Evolutionary conservation across 768 basidiomycete genomes (phyloP), one percentile per base, ranked within the genome.

Genomic region (Mycena olivaceomarginata): DNA sequence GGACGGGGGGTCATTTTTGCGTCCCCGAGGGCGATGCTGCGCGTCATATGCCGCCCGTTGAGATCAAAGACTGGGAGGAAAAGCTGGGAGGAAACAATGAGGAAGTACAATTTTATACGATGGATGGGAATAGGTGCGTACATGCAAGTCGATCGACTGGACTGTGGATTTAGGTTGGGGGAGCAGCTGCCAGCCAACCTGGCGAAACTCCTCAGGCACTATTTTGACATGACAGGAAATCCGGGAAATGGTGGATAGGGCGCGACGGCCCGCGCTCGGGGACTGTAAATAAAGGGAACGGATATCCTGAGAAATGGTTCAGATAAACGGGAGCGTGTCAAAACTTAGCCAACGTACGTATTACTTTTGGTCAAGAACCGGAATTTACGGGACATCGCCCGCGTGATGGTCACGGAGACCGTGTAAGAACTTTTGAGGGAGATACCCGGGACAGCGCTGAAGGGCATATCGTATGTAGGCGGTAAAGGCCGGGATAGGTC

Each of bases 161-260:
- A 89, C 67, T 12, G 79, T 75, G 2, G 87, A 85, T 8, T 80
- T 79, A 22, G 81, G 76, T 20, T 87, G n/a, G 85, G 39, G 86
- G 85, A 87, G 83, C 79, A 94, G 81, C n/a, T 82, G 82, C 40
- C 88, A 87, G 15, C 86, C 83, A 9, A 80, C 88, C 82, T 90
- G 93, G 81, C 84, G 87, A 92, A 93, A 95, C 81, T 94, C 94
- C 80, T 94, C 94, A 10, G 94, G 93, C 5, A 89, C 86, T 0
- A 88, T 85, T 82, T 94, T 94, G 71, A 95, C 82, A 4, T 90
- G 90, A 89, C 75, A 93, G 87, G 81, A 94, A 92, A 37, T 88
- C 84, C 0, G 88, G 85, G 15, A 84, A 84, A 1, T 87, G 82
- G 15, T 91, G 81, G 51, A 93, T 90, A 4, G 93, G 91, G 15